Percentiles rank a stretch among this genome's conserved stretches.
phyloP scores from a whole-genome alignment of 257 asterid genomes.

The Nicotiana knightiana region DNA sequence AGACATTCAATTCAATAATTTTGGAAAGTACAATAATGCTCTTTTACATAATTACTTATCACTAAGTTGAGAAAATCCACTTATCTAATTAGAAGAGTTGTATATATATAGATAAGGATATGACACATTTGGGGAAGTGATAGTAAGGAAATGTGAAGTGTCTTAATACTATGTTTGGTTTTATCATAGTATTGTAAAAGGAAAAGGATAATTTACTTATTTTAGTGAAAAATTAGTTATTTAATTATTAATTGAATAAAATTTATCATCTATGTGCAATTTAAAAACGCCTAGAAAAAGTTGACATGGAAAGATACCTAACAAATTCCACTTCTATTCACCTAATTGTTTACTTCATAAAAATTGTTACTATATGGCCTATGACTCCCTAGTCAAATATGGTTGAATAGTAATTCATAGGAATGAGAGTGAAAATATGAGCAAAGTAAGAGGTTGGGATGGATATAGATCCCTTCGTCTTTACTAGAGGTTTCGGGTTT shows the following conservation, averaged over 20 bases:
- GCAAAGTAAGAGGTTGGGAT: neutral
- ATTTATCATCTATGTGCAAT: neutral
- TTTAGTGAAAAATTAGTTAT: neutral
- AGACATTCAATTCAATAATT: neutral
- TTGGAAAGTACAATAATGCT: neutral
- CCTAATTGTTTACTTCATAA: neutral
- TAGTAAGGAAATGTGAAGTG: neutral
- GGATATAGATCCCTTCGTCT: too few relatives aligned
- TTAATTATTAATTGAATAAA: neutral
- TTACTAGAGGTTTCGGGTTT: too few relatives aligned
- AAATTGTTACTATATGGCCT: neutral
- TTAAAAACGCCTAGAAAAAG: neutral
- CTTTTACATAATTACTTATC: neutral
- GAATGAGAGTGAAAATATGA: neutral
- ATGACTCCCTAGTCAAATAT: neutral
- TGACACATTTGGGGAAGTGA: neutral
- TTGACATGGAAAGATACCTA: conserved; percentile 6
- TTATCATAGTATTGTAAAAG: neutral
- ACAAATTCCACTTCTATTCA: neutral
- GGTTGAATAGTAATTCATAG: neutral
- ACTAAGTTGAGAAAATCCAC: neutral
- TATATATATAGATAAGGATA: neutral
- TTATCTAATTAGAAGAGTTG: neutral
- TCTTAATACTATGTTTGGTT: neutral
- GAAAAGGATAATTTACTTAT: neutral